Evolutionary conservation across 192 early-diverging fungal species (phyloP).

Genomic region (Podila epigama): DNA sequence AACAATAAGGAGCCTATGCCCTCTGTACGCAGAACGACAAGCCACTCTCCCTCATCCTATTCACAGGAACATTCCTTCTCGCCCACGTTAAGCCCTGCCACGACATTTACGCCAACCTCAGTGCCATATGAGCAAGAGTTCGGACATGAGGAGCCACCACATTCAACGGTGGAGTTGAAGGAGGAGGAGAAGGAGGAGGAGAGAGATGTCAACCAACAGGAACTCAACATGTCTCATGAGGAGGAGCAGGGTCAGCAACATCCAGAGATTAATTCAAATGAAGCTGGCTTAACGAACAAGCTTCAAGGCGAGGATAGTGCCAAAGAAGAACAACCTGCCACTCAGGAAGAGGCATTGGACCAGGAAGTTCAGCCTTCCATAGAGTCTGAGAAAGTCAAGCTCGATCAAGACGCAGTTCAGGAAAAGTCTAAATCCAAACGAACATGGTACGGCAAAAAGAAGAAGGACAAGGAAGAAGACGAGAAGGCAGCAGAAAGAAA

Average conservation of each 20-base stretch:
- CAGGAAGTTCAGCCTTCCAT: not conserved
- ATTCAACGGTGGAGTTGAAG: not conserved
- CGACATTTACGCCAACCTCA: not conserved
- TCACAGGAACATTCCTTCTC: conserved; percentile 22
- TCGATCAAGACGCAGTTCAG: not conserved
- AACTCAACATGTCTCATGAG: too few relatives aligned
- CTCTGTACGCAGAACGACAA: not conserved
- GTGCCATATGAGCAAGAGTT: not conserved
- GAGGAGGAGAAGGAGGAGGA: too few relatives aligned
- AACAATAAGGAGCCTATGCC: not conserved
- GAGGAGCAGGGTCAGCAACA: too few relatives aligned
- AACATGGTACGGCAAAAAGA: conserved; percentile 46
- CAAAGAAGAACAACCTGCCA: not conserved
- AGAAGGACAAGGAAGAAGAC: conserved; percentile 37
- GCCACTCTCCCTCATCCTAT: conserved; percentile 3
- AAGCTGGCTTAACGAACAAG: too few relatives aligned
- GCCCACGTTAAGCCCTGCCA: not conserved
- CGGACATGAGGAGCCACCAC: not conserved
- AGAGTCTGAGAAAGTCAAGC: not conserved
- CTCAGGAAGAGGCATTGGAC: not conserved
- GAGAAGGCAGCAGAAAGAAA: conserved; percentile 7
- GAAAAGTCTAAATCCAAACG: conserved; percentile 37
- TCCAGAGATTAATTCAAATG: too few relatives aligned
- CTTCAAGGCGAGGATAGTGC: too few relatives aligned
- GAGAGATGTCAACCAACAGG: too few relatives aligned